Percentiles rank a stretch among this genome's conserved stretches.
Evolutionary conservation across 345 rosid genomes (phyloP).

Genomic region (Triadica sebifera): DNA sequence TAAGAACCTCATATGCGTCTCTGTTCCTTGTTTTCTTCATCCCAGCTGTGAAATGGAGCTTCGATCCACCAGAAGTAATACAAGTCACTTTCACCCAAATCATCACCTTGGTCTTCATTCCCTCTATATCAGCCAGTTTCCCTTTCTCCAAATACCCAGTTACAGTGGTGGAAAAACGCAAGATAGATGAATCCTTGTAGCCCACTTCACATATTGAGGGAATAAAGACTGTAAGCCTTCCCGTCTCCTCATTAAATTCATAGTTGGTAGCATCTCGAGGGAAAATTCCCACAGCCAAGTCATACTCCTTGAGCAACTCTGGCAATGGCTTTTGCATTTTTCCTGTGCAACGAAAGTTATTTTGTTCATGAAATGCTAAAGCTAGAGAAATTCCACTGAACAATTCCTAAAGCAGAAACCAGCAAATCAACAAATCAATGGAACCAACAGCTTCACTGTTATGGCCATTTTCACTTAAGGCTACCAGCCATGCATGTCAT

Average conservation of each 20-base stretch:
- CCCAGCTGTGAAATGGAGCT: constrained; percentile 77
- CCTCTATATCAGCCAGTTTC: constrained; percentile 76
- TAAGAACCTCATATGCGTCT: constrained; percentile 76
- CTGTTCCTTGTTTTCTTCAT: constrained; percentile 72
- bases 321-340: constrained; percentile 94
- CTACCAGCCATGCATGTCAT: not conserved
- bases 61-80: constrained; percentile 60
- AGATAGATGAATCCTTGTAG: constrained; percentile 76
- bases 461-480: not conserved
- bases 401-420: not conserved
- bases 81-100: constrained; percentile 83
- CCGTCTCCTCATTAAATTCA: constrained; percentile 81
- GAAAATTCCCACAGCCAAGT: constrained; percentile 80
- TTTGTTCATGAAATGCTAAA: not conserved
- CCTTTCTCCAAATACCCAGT: constrained; percentile 80
- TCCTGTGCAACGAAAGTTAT: constrained; percentile 40
- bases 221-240: constrained; percentile 68
- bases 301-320: constrained; percentile 79
- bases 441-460: not conserved
- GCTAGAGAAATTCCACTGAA: not conserved
- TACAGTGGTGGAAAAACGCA: constrained; percentile 64
- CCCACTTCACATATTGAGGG: constrained; percentile 86
- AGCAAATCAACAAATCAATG: not conserved
- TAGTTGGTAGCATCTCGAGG: constrained; percentile 95
- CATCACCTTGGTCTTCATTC: constrained; percentile 84